These are phyloP conservation scores for Rugonectria rugulosa DNA, from an alignment of 2,329 filamentous ascomycete species.

Conservation along the genomic window DNA sequence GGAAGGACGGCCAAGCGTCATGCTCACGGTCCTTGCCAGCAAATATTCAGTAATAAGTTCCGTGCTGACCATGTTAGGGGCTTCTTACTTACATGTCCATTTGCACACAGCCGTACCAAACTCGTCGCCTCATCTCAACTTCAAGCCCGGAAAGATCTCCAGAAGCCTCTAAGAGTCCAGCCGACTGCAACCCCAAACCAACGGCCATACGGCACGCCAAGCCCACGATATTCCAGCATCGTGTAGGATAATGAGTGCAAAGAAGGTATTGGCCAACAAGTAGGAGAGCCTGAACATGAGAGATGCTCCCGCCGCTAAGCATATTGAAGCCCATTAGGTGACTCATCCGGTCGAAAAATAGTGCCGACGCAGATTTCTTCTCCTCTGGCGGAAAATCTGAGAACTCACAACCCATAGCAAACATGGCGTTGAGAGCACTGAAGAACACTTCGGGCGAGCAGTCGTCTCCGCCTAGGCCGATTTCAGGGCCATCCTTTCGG, in stretches of 20 bases:
- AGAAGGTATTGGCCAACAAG: neutral
- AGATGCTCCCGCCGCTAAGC: constrained; percentile 1
- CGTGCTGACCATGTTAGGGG: no score
- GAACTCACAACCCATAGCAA: constrained; percentile 11
- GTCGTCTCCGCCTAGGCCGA: neutral
- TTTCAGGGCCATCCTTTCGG: no score
- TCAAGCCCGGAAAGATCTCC: neutral
- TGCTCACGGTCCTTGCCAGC: constrained; percentile 18
- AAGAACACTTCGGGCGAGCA: constrained; percentile 3
- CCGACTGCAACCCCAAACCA: constrained; percentile 7
- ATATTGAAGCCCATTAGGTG: neutral
- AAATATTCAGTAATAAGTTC: no score
- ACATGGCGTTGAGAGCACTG: constrained; percentile 9
- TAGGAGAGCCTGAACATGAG: constrained; percentile 5
- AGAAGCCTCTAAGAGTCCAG: neutral
- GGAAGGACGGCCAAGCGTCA: constrained; percentile 10
- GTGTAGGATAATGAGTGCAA: constrained; percentile 11
- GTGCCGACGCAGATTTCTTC: constrained; percentile 1
- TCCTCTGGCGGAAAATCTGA: neutral
- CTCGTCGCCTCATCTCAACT: constrained; percentile 1
- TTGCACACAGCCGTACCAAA: constrained; percentile 11
- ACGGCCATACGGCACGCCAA: constrained; percentile 9
- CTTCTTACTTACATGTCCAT: constrained; percentile 9
- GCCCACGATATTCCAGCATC: constrained; percentile 9
- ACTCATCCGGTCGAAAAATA: constrained; percentile 4